Percentiles rank a stretch among this genome's conserved stretches.
Evolutionary conservation across 2,329 filamentous ascomycete genomes (phyloP).

Genomic region (Aulographum hederae): DNA sequence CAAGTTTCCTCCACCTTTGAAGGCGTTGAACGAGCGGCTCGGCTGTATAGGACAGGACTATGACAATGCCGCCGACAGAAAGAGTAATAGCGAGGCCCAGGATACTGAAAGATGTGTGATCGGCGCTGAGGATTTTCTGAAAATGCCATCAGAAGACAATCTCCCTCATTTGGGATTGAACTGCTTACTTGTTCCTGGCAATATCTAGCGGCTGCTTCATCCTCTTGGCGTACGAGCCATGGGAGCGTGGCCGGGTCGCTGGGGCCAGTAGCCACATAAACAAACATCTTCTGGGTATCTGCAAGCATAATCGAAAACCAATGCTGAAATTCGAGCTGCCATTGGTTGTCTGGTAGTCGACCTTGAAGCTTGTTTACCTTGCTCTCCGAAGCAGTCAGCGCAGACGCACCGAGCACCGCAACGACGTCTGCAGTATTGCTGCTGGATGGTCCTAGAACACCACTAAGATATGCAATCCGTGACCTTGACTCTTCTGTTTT

Average conservation of each 20-base stretch:
- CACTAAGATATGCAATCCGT: too few relatives aligned
- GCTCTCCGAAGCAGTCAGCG: conserved; percentile 3
- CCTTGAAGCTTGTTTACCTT: conserved; percentile 4
- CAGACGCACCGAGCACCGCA: conserved; percentile 4
- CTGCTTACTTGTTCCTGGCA: too few relatives aligned
- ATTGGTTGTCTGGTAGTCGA: conserved; percentile 8
- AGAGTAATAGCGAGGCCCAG: conserved; percentile 7
- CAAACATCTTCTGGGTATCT: conserved; percentile 4
- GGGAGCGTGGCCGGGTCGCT: too few relatives aligned
- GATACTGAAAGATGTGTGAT: conserved; percentile 6
- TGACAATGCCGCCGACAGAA: conserved; percentile 4
- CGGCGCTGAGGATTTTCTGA: conserved; percentile 7
- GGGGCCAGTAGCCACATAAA: conserved; percentile 3
- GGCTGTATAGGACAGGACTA: conserved; percentile 1
- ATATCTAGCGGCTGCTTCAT: too few relatives aligned
- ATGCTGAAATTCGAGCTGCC: conserved; percentile 7
- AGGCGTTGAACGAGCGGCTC: not conserved
- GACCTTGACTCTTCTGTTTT: conserved; percentile 3
- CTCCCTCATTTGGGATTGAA: too few relatives aligned
- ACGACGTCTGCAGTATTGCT: not conserved
- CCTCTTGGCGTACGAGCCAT: too few relatives aligned
- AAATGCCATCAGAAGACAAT: too few relatives aligned
- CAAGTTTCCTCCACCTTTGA: not conserved
- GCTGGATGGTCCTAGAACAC: too few relatives aligned
- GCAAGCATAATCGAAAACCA: conserved; percentile 6